phyloP scores from a whole-genome alignment of 2,329 filamentous ascomycete species.

The Canariomyces notabilis region DNA sequence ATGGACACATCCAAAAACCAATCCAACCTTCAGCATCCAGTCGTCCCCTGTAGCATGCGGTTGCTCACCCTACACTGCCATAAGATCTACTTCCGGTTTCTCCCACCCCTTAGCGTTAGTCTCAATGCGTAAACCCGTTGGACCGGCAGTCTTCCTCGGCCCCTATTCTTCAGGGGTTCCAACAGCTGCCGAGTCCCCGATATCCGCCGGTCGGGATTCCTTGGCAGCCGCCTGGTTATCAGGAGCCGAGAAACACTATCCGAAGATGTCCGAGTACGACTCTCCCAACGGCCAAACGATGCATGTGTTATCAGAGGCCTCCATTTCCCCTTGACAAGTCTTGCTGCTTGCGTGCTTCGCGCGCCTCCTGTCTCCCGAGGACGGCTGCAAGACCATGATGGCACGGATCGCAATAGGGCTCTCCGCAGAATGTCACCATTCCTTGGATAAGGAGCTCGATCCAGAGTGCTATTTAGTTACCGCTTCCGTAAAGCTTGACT shows the following conservation, averaged over 20 bases:
- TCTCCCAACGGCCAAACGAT: background rate
- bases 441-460: too few relatives aligned
- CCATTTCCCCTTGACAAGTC: background rate
- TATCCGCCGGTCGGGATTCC: constrained; percentile 26
- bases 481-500: too few relatives aligned
- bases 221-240: constrained; percentile 10
- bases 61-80: too few relatives aligned
- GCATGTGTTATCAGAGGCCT: constrained; percentile 6
- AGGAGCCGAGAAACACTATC: background rate
- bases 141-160: constrained; percentile 20
- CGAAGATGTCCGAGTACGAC: constrained; percentile 17
- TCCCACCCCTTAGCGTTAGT: constrained; percentile 19
- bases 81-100: constrained; percentile 20
- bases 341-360: background rate
- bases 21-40: background rate
- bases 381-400: too few relatives aligned
- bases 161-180: background rate
- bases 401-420: too few relatives aligned
- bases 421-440: too few relatives aligned
- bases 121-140: constrained; percentile 10
- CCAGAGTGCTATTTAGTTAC: too few relatives aligned
- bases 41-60: background rate
- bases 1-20: background rate
- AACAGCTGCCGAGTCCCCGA: constrained; percentile 26
- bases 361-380: background rate